Conservation (phyloP, 2,329 filamentous ascomycete genomes). For the Cylindrodendrum hubeiense region DNA sequence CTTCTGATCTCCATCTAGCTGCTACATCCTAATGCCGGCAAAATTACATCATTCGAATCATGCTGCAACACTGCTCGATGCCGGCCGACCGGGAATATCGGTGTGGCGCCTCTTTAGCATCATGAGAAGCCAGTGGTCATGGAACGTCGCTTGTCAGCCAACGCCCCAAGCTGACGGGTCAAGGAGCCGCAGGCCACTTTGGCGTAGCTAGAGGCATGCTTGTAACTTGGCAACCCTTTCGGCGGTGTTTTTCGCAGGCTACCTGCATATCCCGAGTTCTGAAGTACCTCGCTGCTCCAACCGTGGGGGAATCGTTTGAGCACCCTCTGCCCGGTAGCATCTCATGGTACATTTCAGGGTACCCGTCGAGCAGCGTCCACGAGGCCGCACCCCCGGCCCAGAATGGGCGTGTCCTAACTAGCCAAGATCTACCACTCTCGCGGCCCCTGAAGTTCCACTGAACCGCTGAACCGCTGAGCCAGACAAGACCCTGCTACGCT, state of each 20-base stretch:
- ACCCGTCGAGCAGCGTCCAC: background rate
- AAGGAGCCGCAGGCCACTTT: background rate
- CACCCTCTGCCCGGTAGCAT: background rate
- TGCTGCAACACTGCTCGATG: background rate
- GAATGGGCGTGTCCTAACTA: background rate
- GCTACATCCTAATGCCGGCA: background rate
- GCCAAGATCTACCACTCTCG: conserved; percentile 9
- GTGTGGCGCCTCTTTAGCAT: background rate
- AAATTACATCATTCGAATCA: background rate
- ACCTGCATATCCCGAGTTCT: background rate
- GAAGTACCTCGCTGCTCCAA: background rate
- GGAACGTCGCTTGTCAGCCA: background rate
- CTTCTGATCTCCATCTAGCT: background rate
- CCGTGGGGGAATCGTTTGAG: too few species aligned
- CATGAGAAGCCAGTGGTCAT: background rate
- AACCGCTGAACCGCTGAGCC: background rate
- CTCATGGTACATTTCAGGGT: background rate
- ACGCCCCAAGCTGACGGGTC: conserved; percentile 15
- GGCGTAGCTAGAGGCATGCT: too few species aligned
- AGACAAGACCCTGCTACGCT: conserved; percentile 4
- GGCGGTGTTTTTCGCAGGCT: background rate
- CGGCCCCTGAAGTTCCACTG: background rate
- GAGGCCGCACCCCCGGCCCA: background rate
- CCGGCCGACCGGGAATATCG: background rate
- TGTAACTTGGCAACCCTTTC: conserved; percentile 5